phyloP scores from a whole-genome alignment of 139 green algal genomes.

The Nannochloris sp. region DNA sequence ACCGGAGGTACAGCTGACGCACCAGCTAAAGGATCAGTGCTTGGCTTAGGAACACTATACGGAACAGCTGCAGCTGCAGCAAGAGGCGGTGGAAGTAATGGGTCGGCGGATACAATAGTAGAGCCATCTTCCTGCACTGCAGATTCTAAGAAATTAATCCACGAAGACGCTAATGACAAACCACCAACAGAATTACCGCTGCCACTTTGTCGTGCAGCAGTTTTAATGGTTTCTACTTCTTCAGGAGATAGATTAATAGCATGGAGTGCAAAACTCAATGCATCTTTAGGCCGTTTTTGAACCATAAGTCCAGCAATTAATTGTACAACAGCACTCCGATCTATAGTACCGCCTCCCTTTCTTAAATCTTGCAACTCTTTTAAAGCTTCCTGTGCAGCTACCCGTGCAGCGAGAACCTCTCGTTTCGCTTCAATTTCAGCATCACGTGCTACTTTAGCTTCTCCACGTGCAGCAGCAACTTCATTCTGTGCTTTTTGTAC shows the following conservation, averaged over 20 bases:
- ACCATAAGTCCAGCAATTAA: neutral
- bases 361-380: neutral
- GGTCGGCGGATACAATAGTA: too few relatives aligned
- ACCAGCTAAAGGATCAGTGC: too few relatives aligned
- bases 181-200: neutral
- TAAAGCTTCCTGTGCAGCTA: neutral
- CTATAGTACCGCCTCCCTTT: constrained; percentile 20
- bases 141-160: constrained; percentile 26
- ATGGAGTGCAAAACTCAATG: constrained; percentile 22
- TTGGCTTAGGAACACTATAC: too few relatives aligned
- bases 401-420: constrained; percentile 1
- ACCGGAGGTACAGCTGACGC: too few relatives aligned
- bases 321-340: constrained; percentile 25
- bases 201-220: neutral
- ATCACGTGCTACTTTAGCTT: neutral
- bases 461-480: constrained; percentile 3
- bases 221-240: constrained; percentile 3
- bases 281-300: constrained; percentile 1
- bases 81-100: too few relatives aligned
- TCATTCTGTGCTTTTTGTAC: constrained; percentile 3
- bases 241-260: constrained; percentile 6
- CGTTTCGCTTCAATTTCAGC: neutral
- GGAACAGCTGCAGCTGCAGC: too few relatives aligned
- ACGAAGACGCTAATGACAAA: constrained; percentile 13
- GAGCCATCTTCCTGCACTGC: constrained; percentile 16